Evolutionary conservation across 345 rosid species (phyloP), one percentile per base, ranked within the genome.

Genomic region (Angophora floribunda): DNA sequence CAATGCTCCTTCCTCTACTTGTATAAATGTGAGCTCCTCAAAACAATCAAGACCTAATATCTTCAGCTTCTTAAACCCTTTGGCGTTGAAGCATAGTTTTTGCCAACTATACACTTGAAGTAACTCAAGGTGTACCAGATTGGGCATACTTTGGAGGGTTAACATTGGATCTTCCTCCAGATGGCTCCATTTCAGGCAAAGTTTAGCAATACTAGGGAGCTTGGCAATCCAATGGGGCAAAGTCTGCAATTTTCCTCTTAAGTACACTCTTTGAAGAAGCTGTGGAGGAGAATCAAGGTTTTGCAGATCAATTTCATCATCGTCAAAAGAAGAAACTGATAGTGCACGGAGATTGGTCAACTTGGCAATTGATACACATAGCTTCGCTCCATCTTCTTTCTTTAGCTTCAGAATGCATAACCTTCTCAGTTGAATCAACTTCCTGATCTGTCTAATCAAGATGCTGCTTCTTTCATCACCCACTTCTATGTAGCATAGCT

Each of bases 61-160:
- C 88, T 87, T 89, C 13, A 91, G 93, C 87, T 88, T 90, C 75
- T 45, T 50, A 41, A 90, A 91, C 28, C 93, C 90, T n/a, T 87
- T 89, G 17, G 87, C 87, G 49, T 50, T 30, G 52, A 90, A 91
- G 19, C 45, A 17, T 78, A 90, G 67, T 24, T 86, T 78, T 24
- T 89, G 70, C 63, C 93, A 90, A 44, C 85, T 86, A 52, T 63
- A 87, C 41, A 87, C 89, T 26, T 87, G 85, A 26, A 88, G 90
- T n/a, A 91, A 51, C 84, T 91, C 90, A 1, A 91, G 91, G 59
- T 90, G 91, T 24, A 90, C 88, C 14, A 92, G 90, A 57, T 90
- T 90, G 26, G 91, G 91, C 70, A 90, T 70, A 32, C 49, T 53
- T 63, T 87, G 90, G 24, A 92, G 90, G 59, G 88, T 24, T 32